Conservation (phyloP, 768 basidiomycete species). For the Boletus rufocinnamomeus region DNA sequence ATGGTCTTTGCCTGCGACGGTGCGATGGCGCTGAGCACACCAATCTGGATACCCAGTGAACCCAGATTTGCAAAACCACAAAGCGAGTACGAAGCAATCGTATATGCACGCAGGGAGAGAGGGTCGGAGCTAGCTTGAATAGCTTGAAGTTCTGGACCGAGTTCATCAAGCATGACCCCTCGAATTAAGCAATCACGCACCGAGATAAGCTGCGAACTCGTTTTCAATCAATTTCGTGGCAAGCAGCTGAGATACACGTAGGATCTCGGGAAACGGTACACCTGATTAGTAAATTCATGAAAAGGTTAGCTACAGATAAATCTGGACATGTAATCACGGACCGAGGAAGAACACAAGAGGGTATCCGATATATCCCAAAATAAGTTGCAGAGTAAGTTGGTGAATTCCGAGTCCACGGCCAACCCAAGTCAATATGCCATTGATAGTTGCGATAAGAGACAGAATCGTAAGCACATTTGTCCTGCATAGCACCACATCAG, state of each 20-base stretch:
- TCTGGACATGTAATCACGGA: constrained; percentile 14
- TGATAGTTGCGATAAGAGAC: constrained; percentile 77
- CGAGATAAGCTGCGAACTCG: constrained; percentile 77
- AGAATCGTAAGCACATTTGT: constrained; percentile 86
- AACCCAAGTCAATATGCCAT: constrained; percentile 87
- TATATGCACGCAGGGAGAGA: constrained; percentile 72
- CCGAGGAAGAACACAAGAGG: constrained; percentile 79
- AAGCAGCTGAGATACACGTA: constrained; percentile 76
- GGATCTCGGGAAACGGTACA: constrained; percentile 77
- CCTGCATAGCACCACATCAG: constrained; percentile 37
- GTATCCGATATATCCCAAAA: constrained; percentile 87
- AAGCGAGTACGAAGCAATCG: constrained; percentile 83
- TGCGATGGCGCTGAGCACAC: constrained; percentile 69
- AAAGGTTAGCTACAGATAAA: neutral
- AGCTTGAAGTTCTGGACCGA: constrained; percentile 36
- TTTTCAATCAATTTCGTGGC: constrained; percentile 88
- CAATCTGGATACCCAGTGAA: constrained; percentile 85
- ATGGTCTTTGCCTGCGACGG: constrained; percentile 72
- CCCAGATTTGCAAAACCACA: constrained; percentile 91
- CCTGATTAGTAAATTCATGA: constrained; percentile 36
- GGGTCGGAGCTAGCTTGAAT: constrained; percentile 53
- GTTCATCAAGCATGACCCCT: neutral
- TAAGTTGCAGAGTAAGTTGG: constrained; percentile 77
- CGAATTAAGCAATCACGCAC: constrained; percentile 22
- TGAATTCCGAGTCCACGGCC: constrained; percentile 84